Evolutionary conservation across 75 land plant genomes (phyloP).

Genomic region (Chamaecyparis obtusa): DNA sequence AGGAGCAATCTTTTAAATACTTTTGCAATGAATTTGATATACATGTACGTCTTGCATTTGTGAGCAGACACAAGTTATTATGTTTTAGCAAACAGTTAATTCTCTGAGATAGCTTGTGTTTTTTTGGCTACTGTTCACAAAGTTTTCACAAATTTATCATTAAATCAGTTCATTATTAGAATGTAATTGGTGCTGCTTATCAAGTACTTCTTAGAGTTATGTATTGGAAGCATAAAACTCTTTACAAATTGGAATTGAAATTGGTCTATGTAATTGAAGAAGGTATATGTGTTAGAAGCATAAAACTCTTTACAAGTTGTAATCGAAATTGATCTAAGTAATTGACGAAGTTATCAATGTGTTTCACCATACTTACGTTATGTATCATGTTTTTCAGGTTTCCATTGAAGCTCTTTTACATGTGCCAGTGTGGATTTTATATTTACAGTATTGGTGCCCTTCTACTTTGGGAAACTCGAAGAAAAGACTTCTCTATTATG

Average conservation of each 20-base stretch:
- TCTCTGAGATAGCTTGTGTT: background rate
- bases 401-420: slow-evolving; percentile 75
- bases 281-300: background rate
- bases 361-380: background rate
- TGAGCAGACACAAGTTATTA: background rate
- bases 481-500: slow-evolving; percentile 96
- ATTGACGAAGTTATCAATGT: background rate
- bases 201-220: background rate
- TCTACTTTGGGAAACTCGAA: slow-evolving; percentile 89
- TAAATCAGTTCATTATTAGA: background rate
- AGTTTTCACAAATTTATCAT: background rate
- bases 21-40: background rate
- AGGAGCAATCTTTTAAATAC: background rate
- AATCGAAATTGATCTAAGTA: too few relatives aligned
- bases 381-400: slow-evolving; percentile 37
- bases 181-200: background rate
- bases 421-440: slow-evolving; percentile 96
- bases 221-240: background rate
- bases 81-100: background rate
- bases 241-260: background rate
- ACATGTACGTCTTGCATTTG: background rate
- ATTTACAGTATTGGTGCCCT: slow-evolving; percentile 89
- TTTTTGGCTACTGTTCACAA: background rate
- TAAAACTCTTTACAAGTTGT: background rate
- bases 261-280: too few relatives aligned